Base-by-base conservation (phyloP, 495 filamentous ascomycete species). In the Penicillium turbatum region DNA sequence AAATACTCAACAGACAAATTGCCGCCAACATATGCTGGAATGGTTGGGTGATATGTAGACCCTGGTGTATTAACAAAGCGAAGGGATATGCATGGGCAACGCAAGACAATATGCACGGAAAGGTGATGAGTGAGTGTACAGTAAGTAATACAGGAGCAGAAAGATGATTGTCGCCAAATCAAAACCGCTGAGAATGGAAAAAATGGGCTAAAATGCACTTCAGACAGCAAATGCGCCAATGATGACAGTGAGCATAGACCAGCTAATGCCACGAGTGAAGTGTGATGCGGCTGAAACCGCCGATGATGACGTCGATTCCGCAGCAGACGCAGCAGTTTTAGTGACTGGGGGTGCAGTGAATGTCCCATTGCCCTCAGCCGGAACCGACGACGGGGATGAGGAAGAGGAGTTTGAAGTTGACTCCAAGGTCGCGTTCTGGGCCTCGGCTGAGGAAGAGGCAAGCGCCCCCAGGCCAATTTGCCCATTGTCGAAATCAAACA, bases 401-500 rank as follows among this genome's bases (percentile, higher is more conserved):
- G 47, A 48, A 16, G 46, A 2, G n/a, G 46, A 29, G 21, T 16
- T 36, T 12, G 46, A 48, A 37, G 45, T 26, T 8, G 32, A 24
- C 21, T 26, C 15, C 11, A 21, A 10, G 19, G 12, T 29, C 10
- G 34, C 21, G n/a, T 38, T 44, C 27, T 48, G 40, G 38, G 53
- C 30, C 15, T 54, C 50, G 15, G 45, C 41, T 15, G 53, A 45
- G 41, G 53, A 27, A 13, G 57, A 54, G 10, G 45, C 39, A 41
- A 61, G 67, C 31, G 50, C 36, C 5, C 69, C 74, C 53, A 77
- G 71, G 13, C 74, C 74, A 34, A 77, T 62, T n/a, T 68, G 63
- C 7, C 57, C 57, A 13, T 73, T 61, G 37, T 77, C 88, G 34
- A 78, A 80, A 65, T 95, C 90, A 60, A 95, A 95, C 17, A 93